Conservation (phyloP, 176 grass and related monocot genomes). For the Triticum dicoccoides region DNA sequence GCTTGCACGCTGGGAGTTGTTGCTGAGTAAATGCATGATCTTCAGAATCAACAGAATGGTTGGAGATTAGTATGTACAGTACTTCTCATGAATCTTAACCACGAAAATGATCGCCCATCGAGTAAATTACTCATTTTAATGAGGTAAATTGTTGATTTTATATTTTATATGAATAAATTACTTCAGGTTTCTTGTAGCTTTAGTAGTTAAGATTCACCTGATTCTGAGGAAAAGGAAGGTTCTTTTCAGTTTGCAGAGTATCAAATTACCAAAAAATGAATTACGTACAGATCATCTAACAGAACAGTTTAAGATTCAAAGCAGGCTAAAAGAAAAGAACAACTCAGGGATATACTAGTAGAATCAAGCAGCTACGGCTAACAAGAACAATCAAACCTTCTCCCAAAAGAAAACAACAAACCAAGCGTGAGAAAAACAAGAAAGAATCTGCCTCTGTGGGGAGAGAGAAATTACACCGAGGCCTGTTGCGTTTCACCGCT, state of each 20-base stretch:
- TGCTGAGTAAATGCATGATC: constrained; percentile 52
- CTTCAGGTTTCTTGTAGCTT: neutral
- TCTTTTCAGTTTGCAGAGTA: neutral
- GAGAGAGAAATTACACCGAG: constrained; percentile 46
- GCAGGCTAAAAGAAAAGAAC: neutral
- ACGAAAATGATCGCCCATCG: neutral
- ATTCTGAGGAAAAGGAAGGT: neutral
- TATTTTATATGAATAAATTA: neutral
- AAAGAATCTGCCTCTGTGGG: neutral
- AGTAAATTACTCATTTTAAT: neutral
- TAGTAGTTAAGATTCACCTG: neutral
- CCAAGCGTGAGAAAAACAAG: constrained; percentile 7
- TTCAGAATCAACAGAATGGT: constrained; percentile 22
- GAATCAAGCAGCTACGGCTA: neutral
- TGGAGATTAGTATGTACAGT: neutral
- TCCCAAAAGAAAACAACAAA: neutral
- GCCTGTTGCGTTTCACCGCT: constrained; percentile 33
- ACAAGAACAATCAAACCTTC: neutral
- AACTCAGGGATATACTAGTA: neutral
- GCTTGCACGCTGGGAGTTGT: constrained; percentile 40
- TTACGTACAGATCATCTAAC: neutral
- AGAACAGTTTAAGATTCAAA: neutral
- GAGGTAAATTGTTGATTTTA: too few relatives aligned
- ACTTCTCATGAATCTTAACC: neutral
- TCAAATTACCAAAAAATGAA: neutral